phyloP scores from a whole-genome alignment of 352 stramenopile species.

The Phytophthora fragariae region DNA sequence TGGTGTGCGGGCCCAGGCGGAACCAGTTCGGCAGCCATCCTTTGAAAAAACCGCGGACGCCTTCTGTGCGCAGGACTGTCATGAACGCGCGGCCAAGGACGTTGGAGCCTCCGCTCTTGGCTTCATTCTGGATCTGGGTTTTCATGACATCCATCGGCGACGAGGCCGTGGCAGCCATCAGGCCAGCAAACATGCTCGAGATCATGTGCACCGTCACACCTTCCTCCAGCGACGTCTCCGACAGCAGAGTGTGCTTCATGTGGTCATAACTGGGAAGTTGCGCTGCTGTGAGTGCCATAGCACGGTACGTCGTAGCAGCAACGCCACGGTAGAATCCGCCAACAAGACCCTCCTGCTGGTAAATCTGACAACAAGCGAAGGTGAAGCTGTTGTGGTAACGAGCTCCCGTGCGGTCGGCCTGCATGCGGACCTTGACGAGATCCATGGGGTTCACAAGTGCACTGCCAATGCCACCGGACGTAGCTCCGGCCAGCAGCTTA shows the following conservation, averaged over 20 bases:
- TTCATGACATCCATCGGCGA: slow-evolving; percentile 84
- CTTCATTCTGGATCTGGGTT: slow-evolving; percentile 84
- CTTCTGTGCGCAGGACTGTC: slow-evolving; percentile 58
- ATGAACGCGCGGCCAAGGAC: slow-evolving; percentile 56
- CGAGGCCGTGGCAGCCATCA: slow-evolving; percentile 66
- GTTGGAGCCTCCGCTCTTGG: slow-evolving; percentile 48
- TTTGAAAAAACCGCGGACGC: slow-evolving; percentile 72
- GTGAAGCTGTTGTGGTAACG: slow-evolving; percentile 65
- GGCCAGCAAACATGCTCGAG: slow-evolving; percentile 72
- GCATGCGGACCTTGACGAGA: slow-evolving; percentile 79
- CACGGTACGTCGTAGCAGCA: slow-evolving; percentile 65
- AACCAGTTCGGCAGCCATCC: slow-evolving; percentile 75
- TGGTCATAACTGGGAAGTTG: slow-evolving; percentile 82
- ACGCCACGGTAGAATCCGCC: slow-evolving; percentile 72
- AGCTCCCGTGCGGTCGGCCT: slow-evolving; percentile 61
- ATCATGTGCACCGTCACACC: slow-evolving; percentile 65
- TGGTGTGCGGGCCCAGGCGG: slow-evolving; percentile 68
- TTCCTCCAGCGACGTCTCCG: slow-evolving; percentile 53
- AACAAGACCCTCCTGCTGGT: slow-evolving; percentile 61
- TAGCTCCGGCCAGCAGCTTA: slow-evolving; percentile 67
- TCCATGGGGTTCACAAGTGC: slow-evolving; percentile 81
- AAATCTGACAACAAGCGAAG: slow-evolving; percentile 65
- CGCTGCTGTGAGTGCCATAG: slow-evolving; percentile 70
- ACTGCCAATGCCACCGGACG: slow-evolving; percentile 61
- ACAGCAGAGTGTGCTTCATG: slow-evolving; percentile 67